Evolutionary conservation across 1,139 yeast species (phyloP).

Genomic region (Diutina siamensis): DNA sequence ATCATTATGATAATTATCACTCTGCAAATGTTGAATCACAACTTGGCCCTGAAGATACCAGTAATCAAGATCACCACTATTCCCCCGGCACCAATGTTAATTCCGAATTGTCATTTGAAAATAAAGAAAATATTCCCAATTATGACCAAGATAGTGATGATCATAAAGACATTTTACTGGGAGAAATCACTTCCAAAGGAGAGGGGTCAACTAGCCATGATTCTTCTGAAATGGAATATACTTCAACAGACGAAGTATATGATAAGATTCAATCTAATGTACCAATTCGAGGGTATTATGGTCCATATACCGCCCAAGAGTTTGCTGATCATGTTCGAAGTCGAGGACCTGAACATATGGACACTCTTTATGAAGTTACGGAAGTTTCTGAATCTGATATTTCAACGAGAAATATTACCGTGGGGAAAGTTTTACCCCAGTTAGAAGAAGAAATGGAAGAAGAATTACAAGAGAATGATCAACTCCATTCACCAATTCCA

Average conservation of each 20-base stretch:
- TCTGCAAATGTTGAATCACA: too few relatives aligned
- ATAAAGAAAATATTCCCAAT: background rate
- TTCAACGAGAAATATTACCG: background rate
- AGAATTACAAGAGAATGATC: too few relatives aligned
- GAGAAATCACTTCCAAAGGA: background rate
- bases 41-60: too few relatives aligned
- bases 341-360: constrained; percentile 1
- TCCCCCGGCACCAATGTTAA: too few relatives aligned
- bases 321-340: background rate
- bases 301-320: background rate
- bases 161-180: too few relatives aligned
- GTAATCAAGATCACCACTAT: too few relatives aligned
- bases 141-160: background rate
- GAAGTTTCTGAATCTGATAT: background rate
- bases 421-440: background rate
- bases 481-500: too few relatives aligned
- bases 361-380: background rate
- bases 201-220: background rate
- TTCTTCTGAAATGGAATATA: background rate
- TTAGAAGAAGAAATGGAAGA: background rate
- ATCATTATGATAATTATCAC: too few relatives aligned
- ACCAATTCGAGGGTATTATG: background rate
- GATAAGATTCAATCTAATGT: background rate
- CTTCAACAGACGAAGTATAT: background rate
- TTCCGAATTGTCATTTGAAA: too few relatives aligned